Evolutionary conservation across 257 asterid species (phyloP).

Genomic region (Salvia miltiorrhiza): DNA sequence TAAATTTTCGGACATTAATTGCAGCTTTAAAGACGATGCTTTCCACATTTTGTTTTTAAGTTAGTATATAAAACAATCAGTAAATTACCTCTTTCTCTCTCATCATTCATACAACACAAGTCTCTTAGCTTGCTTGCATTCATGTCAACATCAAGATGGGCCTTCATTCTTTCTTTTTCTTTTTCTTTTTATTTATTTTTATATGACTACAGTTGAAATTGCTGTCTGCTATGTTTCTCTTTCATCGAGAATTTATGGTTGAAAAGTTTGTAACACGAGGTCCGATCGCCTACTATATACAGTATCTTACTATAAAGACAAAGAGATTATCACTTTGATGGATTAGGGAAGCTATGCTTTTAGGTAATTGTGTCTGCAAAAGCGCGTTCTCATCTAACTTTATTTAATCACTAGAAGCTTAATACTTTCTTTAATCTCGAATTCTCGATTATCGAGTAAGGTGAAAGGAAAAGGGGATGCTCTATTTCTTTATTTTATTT

Average conservation of each 20-base stretch:
- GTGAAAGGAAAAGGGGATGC: background rate
- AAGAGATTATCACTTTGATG: background rate
- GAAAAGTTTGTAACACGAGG: background rate
- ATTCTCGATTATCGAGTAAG: background rate
- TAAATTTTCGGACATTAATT: slow-evolving; percentile 11
- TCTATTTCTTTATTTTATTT: background rate
- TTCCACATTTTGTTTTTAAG: slow-evolving; percentile 6
- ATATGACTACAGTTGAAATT: background rate
- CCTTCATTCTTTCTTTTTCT: background rate
- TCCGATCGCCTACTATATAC: background rate
- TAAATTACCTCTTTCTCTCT: background rate
- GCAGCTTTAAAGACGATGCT: slow-evolving; percentile 13
- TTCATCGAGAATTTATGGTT: background rate
- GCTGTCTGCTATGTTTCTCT: background rate
- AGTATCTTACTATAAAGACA: background rate
- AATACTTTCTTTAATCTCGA: slow-evolving; percentile 2
- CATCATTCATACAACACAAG: background rate
- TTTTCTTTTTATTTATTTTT: background rate
- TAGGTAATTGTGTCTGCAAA: slow-evolving; percentile 9
- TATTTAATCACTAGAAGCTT: background rate
- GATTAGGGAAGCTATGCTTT: slow-evolving; percentile 1
- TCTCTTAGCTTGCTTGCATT: slow-evolving; percentile 15
- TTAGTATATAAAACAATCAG: background rate
- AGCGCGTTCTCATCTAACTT: background rate
- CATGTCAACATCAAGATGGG: slow-evolving; percentile 17